Base-by-base conservation (phyloP, 2,329 filamentous ascomycete species). In the Rhynchosporium agropyri region DNA sequence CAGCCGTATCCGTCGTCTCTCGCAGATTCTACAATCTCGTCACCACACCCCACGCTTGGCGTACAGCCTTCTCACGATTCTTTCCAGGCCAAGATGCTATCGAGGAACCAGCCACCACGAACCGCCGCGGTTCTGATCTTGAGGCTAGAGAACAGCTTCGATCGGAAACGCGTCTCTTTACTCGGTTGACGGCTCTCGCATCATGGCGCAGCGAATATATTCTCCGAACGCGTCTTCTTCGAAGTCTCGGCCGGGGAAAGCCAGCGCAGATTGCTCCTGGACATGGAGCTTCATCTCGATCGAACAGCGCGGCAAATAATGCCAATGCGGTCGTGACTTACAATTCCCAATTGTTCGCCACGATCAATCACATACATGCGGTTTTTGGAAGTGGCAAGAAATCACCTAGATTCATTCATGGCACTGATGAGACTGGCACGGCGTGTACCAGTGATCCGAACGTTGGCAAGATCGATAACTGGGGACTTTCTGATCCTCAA, bases 181-280 rank as follows among this genome's bases (percentile, higher is more conserved):
- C 90, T 15, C 87, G 93, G 49, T 82, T 99, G 60, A 96, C 91
- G 9, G 83, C 87, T 3, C 78, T 93, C 65, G 90, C 92, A n/a
- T 95, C 93, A 8, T 98, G 95, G 94, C 86, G 94, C 69, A 97
- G 91, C 76, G 95, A 99, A 76, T 99, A 98, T 72, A 89, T 98
- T 54, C 79, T 97, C 62, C 85, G 95, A 53, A 97, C 92, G 1
- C 85, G 91, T 53, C 83, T 98, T 58, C 79, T 98, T 58, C 86
- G 92, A 50, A 95, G 91, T 65, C 80, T 98, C 62, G 84, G 84
- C 53, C 87, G 91, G 64, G 95, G 94, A 57, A 96, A 93, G 73
- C 92, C 94, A 63, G 78, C 83, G 69, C 83, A 88, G 43, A 79
- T 80, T 9, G 74, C 81, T 36, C 77, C 80, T 53, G 77, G 80